Conservation (phyloP, 345 rosid species). For the Rhizophora apiculata region DNA sequence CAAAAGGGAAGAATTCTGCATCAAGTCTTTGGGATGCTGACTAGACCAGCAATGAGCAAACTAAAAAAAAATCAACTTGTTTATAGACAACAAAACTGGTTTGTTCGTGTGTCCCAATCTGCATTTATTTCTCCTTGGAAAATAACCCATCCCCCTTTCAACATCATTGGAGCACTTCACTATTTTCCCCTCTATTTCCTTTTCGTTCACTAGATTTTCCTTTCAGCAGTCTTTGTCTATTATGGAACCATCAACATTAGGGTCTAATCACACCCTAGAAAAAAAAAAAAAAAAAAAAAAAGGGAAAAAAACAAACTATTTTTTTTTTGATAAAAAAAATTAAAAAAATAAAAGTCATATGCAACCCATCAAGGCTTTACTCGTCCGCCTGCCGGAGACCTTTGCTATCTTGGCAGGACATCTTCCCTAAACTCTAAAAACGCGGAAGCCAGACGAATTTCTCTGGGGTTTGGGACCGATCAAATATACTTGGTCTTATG, state of each 20-base stretch:
- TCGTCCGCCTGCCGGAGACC: too few species aligned
- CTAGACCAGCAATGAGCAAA: background rate
- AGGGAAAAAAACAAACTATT: too few species aligned
- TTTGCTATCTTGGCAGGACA: too few species aligned
- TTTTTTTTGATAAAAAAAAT: too few species aligned
- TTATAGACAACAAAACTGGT: background rate
- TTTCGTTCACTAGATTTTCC: background rate
- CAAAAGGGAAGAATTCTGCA: background rate
- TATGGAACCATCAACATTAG: background rate
- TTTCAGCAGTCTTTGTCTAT: background rate
- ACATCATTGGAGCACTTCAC: background rate
- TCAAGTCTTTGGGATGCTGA: background rate
- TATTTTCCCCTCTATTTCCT: background rate
- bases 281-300: too few species aligned
- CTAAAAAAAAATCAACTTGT: background rate
- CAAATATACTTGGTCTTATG: too few species aligned
- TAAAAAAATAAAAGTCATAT: too few species aligned
- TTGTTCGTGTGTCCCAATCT: conserved; percentile 12
- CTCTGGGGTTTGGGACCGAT: too few species aligned
- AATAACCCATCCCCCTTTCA: background rate
- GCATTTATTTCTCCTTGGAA: background rate
- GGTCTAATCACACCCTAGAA: conserved; percentile 2
- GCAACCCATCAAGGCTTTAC: too few species aligned
- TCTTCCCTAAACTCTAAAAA: too few species aligned
- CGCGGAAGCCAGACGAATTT: too few species aligned